Base-by-base conservation (phyloP, 163 green algal species). In the Volvox carteri region DNA sequence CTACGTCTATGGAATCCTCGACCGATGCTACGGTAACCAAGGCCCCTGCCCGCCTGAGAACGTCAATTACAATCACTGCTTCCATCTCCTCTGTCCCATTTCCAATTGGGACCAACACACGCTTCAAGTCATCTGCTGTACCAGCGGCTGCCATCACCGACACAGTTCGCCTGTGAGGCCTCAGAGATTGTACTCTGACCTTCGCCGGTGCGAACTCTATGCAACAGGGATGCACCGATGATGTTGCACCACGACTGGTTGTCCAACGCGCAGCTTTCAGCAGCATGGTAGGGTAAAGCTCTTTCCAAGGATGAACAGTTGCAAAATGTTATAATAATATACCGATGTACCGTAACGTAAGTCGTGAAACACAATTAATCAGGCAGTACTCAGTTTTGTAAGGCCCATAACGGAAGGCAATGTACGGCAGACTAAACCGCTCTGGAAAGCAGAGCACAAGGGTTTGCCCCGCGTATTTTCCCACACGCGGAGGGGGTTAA, bases 41-140 rank as follows among this genome's bases (percentile, higher is more conserved):
- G 1, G 89, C 76, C 1, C 84, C 98, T 3, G 97, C 98, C 35
- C 98, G 85, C n/a, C 97, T 87, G 50, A 99, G 89, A 58, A 99
- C 96, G 78, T 99, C 98, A 39, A 98, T 96, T 19, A 97, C 92
- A 73, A 98, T 97, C 4, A 98, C 95, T 21, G 96, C 95, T 86
- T 99, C 97, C 93, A 99, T 98, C 85, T 99, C 97, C 62, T 95
- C 93, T 14, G 79, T 93, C 18, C 93, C 89, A 37, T 90, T 86
- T 8, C 41, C 90, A 4, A 91, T 37, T 0, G 86, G 86, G 8
- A 90, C 75, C 65, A 91, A 37, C 23, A 88, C 79, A 4, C 28
- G 46, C 39, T 87, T 91, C 50, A 81, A 68, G 9, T 23, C 46
- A 6, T 50, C 30, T 41, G 23, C 4, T n/a, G 28, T 21, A 4